Evolutionary conservation across 1,139 yeast genomes (phyloP).

Genomic region (Magnusiomyces tetraspermus): DNA sequence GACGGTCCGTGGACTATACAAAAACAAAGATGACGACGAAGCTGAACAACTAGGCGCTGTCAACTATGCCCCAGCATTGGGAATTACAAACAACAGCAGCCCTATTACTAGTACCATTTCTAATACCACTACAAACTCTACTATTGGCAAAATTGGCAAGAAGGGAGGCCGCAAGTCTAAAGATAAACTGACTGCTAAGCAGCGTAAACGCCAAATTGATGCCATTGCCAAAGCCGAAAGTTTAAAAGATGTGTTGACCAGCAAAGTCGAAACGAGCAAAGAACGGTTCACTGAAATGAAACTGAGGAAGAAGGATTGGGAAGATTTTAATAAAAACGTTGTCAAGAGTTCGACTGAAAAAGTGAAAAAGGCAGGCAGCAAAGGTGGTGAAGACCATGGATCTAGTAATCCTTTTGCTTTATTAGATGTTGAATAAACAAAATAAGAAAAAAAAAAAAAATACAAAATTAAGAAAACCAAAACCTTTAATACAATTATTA

Average conservation of each 20-base stretch:
- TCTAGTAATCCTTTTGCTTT: conserved; percentile 1
- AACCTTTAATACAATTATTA: no score
- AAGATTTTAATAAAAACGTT: conserved; percentile 10
- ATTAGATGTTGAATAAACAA: neutral
- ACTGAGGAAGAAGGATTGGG: conserved; percentile 21
- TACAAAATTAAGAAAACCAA: no score
- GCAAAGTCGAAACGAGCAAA: conserved; percentile 24
- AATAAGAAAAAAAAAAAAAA: neutral
- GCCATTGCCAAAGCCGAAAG: conserved; percentile 24
- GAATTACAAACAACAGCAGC: no score
- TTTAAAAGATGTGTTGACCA: conserved; percentile 23
- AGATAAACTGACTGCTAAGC: conserved; percentile 19
- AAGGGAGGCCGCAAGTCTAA: conserved; percentile 1
- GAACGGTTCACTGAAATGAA: conserved; percentile 21
- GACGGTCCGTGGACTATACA: conserved; percentile 23
- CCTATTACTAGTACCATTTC: no score
- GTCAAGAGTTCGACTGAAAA: neutral
- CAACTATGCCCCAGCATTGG: conserved; percentile 3
- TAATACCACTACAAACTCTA: conserved; percentile 2
- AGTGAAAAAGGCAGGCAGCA: neutral
- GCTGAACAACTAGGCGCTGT: neutral
- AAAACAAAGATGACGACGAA: conserved; percentile 10
- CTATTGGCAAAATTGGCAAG: neutral
- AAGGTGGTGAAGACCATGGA: neutral
- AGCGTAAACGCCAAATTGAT: conserved; percentile 17